Evolutionary conservation across 208 protist species (phyloP).

Genomic region (Phytomonas sp.): DNA sequence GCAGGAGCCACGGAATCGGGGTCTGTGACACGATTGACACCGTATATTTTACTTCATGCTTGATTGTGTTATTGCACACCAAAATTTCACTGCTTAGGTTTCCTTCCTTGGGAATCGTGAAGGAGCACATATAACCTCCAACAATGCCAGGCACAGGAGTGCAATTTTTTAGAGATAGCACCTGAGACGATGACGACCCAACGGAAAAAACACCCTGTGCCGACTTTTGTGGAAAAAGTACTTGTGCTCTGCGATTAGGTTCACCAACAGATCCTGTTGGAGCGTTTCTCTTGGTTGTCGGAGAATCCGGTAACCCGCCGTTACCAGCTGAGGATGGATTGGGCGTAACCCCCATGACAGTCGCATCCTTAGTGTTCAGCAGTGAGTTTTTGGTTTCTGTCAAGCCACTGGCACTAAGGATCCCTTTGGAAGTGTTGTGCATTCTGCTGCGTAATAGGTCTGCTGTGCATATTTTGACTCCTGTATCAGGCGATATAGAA

Average conservation of each 20-base stretch:
- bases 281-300: background rate
- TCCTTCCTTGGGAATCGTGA: constrained; percentile 61
- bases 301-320: background rate
- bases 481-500: background rate
- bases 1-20: constrained; percentile 70
- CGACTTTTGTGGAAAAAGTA: background rate
- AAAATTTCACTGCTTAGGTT: constrained; percentile 53
- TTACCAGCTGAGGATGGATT: background rate
- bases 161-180: constrained; percentile 62
- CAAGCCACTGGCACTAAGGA: background rate
- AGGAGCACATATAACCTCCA: constrained; percentile 49
- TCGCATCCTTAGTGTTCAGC: background rate
- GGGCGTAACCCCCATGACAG: background rate
- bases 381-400: background rate
- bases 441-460: background rate
- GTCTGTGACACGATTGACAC: constrained; percentile 66
- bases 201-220: background rate
- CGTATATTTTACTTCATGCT: constrained; percentile 51
- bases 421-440: background rate
- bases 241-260: background rate
- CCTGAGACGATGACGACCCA: constrained; percentile 10
- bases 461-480: background rate
- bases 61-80: constrained; percentile 50
- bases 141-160: constrained; percentile 26
- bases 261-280: background rate